A percentile compares a stretch with the other conserved stretches of the same genome.
phyloP scores from a whole-genome alignment of 371 early-diverging fungal genomes.

The Funneliformis caledonium region DNA sequence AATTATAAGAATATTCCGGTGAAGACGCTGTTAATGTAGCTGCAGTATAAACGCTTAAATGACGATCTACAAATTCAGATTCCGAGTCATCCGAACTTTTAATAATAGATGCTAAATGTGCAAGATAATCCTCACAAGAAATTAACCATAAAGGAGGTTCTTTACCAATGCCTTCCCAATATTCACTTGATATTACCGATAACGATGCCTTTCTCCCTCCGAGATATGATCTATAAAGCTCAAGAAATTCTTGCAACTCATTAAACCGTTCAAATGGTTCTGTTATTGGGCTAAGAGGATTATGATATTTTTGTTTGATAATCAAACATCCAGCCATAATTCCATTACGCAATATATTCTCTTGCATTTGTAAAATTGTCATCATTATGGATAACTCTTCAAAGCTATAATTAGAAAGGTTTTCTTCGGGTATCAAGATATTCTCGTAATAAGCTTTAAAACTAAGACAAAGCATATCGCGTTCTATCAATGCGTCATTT shows the following conservation, averaged over 20 bases:
- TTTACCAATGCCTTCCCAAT: conserved; percentile 26
- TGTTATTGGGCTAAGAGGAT: conserved; percentile 21
- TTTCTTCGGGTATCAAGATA: conserved; percentile 14
- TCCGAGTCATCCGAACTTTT: not conserved
- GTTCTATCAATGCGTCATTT: conserved; percentile 30
- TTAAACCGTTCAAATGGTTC: conserved; percentile 24
- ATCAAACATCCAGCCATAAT: conserved; percentile 38
- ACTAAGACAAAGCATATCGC: conserved; percentile 8
- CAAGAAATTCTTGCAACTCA: conserved; percentile 24
- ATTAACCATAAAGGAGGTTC: conserved; percentile 17
- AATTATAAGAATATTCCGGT: not conserved
- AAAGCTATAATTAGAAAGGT: not conserved
- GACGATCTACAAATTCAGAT: not conserved
- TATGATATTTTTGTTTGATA: conserved; percentile 11
- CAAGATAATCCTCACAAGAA: conserved; percentile 38
- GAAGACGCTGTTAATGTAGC: not conserved
- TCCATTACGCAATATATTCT: conserved; percentile 32
- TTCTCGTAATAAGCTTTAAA: conserved; percentile 17
- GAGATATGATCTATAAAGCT: conserved; percentile 20
- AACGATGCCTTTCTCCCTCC: not conserved
- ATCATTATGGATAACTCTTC: conserved; percentile 39
- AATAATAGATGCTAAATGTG: conserved; percentile 28
- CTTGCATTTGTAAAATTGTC: conserved; percentile 32
- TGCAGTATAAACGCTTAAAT: conserved; percentile 18
- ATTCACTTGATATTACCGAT: conserved; percentile 25